Evolutionary conservation across 164 flowering plant genomes (phyloP).

Genomic region (Annona cherimola): DNA sequence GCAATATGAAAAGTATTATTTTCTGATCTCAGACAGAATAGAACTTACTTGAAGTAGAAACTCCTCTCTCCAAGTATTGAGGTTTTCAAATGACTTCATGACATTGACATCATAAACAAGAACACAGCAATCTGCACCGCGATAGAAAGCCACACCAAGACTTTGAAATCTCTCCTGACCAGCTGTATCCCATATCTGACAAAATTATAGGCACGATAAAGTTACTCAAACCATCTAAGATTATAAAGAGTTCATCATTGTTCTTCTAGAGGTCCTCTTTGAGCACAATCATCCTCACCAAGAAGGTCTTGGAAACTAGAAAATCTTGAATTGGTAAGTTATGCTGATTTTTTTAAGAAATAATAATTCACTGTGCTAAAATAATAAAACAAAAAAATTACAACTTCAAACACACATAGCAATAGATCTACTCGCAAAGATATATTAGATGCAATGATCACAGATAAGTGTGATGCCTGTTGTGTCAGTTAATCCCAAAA

Average conservation of each 20-base stretch:
- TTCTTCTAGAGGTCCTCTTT: not conserved
- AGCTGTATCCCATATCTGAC: constrained; percentile 93
- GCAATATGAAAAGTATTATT: not conserved
- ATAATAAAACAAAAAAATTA: no score
- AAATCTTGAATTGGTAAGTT: not conserved
- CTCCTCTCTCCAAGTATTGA: constrained; percentile 87
- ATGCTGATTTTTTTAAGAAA: no score
- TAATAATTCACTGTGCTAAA: no score
- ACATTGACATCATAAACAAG: constrained; percentile 90
- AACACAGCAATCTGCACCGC: constrained; percentile 95
- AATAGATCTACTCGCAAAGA: no score
- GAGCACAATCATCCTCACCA: not conserved
- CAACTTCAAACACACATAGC: no score
- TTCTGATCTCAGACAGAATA: not conserved
- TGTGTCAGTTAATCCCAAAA: no score
- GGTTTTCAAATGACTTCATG: constrained; percentile 77
- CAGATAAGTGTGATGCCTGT: no score
- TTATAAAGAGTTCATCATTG: not conserved
- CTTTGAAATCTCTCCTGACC: constrained; percentile 96
- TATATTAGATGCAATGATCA: no score
- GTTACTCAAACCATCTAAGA: not conserved
- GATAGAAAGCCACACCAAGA: constrained; percentile 88
- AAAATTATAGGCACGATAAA: not conserved
- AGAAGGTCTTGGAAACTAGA: not conserved
- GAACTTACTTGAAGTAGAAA: constrained; percentile 70